Conservation (phyloP, 2,329 filamentous ascomycete species). For the Neonectria coccinea region DNA sequence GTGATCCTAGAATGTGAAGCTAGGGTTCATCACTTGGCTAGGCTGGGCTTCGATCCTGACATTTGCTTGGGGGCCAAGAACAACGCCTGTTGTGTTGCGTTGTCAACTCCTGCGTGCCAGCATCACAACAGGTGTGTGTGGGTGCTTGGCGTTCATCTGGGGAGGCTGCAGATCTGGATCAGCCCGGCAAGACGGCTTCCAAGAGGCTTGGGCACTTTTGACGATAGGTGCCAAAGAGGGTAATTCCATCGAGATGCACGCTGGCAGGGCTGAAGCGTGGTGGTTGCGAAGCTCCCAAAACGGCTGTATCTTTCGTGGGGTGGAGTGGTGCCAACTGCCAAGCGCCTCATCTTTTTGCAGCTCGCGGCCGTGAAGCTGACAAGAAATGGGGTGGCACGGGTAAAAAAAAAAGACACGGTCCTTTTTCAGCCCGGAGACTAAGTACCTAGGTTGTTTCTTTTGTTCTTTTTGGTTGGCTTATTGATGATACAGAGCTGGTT, state of each 20-base stretch:
- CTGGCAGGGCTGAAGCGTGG: slow-evolving; percentile 5
- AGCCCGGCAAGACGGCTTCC: not conserved
- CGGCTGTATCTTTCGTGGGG: slow-evolving; percentile 19
- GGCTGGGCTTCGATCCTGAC: not conserved
- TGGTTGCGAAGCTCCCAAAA: slow-evolving; percentile 8
- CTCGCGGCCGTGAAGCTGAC: not conserved
- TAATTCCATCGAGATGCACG: not conserved
- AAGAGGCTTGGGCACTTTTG: slow-evolving; percentile 1
- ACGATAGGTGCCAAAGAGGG: not conserved
- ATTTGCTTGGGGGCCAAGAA: not conserved
- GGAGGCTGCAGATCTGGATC: not conserved
- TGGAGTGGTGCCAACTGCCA: not conserved
- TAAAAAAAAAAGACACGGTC: not conserved
- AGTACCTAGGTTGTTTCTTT: no score
- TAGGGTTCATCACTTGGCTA: not conserved
- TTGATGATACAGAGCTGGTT: no score
- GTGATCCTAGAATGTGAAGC: slow-evolving; percentile 1
- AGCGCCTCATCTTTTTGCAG: not conserved
- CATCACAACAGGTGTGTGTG: not conserved
- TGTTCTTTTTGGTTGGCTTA: not conserved
- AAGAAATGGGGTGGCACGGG: not conserved
- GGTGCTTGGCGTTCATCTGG: not conserved
- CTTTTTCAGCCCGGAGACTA: not conserved
- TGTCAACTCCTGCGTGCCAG: not conserved
- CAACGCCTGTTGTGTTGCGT: slow-evolving; percentile 1